Conservation (phyloP, 164 flowering plant species). For the Piper betle region DNA sequence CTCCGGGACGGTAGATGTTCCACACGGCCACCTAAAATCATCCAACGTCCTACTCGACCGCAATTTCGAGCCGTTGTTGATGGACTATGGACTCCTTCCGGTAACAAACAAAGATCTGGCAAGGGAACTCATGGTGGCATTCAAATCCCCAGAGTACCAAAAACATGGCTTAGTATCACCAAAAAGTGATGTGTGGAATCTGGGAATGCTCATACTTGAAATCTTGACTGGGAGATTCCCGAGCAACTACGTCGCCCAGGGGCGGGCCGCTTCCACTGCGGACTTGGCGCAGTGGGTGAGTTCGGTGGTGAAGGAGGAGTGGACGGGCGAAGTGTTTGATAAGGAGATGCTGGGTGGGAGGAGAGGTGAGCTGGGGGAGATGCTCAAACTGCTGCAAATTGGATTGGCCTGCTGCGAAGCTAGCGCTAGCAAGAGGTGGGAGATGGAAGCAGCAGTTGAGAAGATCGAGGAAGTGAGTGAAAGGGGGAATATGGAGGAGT, state of each 20-base stretch:
- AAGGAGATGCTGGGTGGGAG: slow-evolving; percentile 31
- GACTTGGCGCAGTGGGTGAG: slow-evolving; percentile 55
- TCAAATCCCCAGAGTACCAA: slow-evolving; percentile 61
- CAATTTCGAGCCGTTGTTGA: slow-evolving; percentile 40
- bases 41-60: slow-evolving; percentile 72
- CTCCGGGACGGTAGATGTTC: slow-evolving; percentile 35
- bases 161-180: slow-evolving; percentile 28
- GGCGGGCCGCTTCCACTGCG: slow-evolving; percentile 7
- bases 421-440: slow-evolving; percentile 55
- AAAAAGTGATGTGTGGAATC: slow-evolving; percentile 78
- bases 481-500: slow-evolving; percentile 27
- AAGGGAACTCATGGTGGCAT: slow-evolving; percentile 52
- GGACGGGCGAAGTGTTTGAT: slow-evolving; percentile 41
- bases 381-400: slow-evolving; percentile 54
- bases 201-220: slow-evolving; percentile 71
- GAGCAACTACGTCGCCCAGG: slow-evolving; percentile 16
- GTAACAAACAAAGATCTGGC: slow-evolving; percentile 45
- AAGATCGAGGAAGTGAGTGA: slow-evolving; percentile 57
- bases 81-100: slow-evolving; percentile 59
- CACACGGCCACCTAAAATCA: slow-evolving; percentile 87
- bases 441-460: slow-evolving; percentile 37
- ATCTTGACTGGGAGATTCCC: slow-evolving; percentile 58
- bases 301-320: slow-evolving; percentile 22
- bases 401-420: slow-evolving; percentile 56
- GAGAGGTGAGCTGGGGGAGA: slow-evolving; percentile 33